Percentiles rank a stretch among this genome's conserved stretches.
Evolutionary conservation across 352 stramenopile species (phyloP).

Genomic region (Pythium aquatile): DNA sequence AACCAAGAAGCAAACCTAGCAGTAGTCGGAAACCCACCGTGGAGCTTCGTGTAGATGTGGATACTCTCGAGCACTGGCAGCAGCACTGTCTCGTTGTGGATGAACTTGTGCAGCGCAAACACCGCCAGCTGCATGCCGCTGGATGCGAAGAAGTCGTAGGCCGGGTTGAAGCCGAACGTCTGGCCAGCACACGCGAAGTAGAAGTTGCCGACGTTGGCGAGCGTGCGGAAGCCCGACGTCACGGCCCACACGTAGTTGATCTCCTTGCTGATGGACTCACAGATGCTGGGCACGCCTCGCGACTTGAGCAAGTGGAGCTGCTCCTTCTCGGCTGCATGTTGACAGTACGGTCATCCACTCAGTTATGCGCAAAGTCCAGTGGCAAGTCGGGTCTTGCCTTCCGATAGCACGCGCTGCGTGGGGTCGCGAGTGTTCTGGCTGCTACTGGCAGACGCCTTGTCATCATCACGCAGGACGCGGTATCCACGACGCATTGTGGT

Average conservation of each 20-base stretch:
- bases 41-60: conserved; percentile 68
- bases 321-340: conserved; percentile 52
- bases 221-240: conserved; percentile 63
- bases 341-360: background rate
- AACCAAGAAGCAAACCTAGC: no score
- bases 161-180: conserved; percentile 68
- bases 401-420: conserved; percentile 16
- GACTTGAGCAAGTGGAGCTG: conserved; percentile 60
- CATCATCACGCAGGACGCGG: conserved; percentile 12
- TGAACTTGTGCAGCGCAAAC: conserved; percentile 71
- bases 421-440: background rate
- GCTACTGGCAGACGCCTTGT: background rate
- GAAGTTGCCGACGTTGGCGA: conserved; percentile 66
- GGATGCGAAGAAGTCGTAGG: conserved; percentile 58
- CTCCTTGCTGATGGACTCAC: conserved; percentile 67
- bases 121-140: conserved; percentile 66
- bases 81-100: conserved; percentile 66
- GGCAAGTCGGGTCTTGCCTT: conserved; percentile 8
- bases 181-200: conserved; percentile 72
- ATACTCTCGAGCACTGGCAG: conserved; percentile 66
- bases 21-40: conserved; percentile 33
- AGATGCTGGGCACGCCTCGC: conserved; percentile 62
- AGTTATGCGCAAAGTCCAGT: no score
- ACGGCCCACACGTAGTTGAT: conserved; percentile 80
- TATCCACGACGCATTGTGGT: conserved; percentile 18